Base-by-base conservation (phyloP, 495 filamentous ascomycete species). In the Neurospora sp. region DNA sequence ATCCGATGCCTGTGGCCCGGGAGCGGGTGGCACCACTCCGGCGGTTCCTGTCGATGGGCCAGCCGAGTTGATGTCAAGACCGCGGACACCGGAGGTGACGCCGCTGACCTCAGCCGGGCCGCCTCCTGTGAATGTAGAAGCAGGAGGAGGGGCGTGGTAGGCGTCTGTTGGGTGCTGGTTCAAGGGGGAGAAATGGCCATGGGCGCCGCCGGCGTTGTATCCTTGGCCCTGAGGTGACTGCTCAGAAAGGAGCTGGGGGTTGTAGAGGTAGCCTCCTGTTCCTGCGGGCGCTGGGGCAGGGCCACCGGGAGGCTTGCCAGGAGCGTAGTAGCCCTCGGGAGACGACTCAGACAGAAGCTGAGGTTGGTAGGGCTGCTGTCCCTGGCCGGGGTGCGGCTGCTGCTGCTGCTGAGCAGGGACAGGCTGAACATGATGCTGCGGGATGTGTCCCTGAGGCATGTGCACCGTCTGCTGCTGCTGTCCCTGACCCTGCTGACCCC, bases 401-500 rank as follows among this genome's bases (percentile, higher is more conserved):
- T 46, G 44, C n/a, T 10, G 44, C 44, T 53, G 53, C 20, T 61
- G 53, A 61, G 22, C 53, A 31, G 22, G 12, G 3, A 11, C 5
- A 61, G 53, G 53, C 22, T 61, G 53, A 2, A 31, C 53, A 9
- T 61, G 53, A 61, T 61, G 53, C 53, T 61, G 53, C 11, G 53
- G 53, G 14, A 61, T 61, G 2, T 61, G 53, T 61, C 53, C 53
- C 11, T 61, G 70, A 27, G 14, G 70, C 73, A 22, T 70, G 27
- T 70, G 70, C 16, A 53, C 69, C 16, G 65, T 44, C 46, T 68
- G 20, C 35, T 16, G 42, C 27, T 16, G 22, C 39, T 10, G 74
- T 20, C 16, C 53, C 38, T 38, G 22, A 4, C 69, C 39, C 53
- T 73, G 71, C 61, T 77, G 77, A 10, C 75, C 74, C 10, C 74